A percentile compares a stretch with the other conserved stretches of the same genome.
phyloP scores from a whole-genome alignment of 2,329 filamentous ascomycete species.

The Clonostachys chloroleuca region DNA sequence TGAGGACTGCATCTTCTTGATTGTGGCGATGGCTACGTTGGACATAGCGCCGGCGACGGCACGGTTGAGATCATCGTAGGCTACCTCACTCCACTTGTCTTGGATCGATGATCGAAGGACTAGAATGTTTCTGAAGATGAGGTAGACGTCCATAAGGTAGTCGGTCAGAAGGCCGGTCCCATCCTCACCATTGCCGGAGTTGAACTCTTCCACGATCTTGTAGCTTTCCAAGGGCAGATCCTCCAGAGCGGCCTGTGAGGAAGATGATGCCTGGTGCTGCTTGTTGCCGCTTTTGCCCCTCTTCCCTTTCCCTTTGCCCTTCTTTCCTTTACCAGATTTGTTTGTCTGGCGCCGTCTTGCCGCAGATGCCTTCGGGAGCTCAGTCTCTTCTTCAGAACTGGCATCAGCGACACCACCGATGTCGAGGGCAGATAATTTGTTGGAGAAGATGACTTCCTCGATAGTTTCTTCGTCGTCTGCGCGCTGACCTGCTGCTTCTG shows the following conservation, averaged over 20 bases:
- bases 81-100: slow-evolving; percentile 33
- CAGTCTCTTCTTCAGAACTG: neutral
- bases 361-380: slow-evolving; percentile 1
- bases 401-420: neutral
- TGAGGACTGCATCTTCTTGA: slow-evolving; percentile 25
- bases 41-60: slow-evolving; percentile 37
- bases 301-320: slow-evolving; percentile 26
- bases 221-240: slow-evolving; percentile 24
- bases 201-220: slow-evolving; percentile 29
- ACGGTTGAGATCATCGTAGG: slow-evolving; percentile 36
- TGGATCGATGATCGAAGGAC: slow-evolving; percentile 32
- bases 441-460: neutral
- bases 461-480: neutral
- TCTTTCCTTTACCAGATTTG: slow-evolving; percentile 4
- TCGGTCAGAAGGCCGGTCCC: neutral
- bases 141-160: neutral
- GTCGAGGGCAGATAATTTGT: neutral
- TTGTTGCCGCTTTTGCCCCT: slow-evolving; percentile 23
- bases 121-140: slow-evolving; percentile 25
- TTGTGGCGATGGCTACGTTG: slow-evolving; percentile 32
- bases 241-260: slow-evolving; percentile 15
- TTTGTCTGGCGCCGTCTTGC: too few relatives aligned
- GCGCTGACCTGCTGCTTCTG: neutral
- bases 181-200: neutral
- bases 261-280: too few relatives aligned